These are phyloP conservation scores for Garcia nutans DNA, from an alignment of 345 rosid species.

Conservation along the genomic window DNA sequence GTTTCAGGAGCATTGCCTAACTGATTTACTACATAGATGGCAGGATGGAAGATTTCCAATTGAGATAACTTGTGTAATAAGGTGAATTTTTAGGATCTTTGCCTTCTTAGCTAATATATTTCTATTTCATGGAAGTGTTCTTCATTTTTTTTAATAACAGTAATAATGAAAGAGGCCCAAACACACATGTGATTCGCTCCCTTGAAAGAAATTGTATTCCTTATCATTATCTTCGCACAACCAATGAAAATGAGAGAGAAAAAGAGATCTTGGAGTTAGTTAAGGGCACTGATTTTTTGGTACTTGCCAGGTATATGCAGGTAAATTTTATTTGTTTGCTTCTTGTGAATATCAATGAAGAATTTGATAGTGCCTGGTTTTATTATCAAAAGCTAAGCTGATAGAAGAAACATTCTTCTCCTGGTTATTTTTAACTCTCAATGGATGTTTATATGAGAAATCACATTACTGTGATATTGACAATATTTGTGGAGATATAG, in stretches of 20 bases:
- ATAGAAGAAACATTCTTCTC: slow-evolving; percentile 12
- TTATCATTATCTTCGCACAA: slow-evolving; percentile 66
- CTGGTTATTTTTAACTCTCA: slow-evolving; percentile 7
- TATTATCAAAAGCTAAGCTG: background rate
- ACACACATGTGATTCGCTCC: slow-evolving; percentile 78
- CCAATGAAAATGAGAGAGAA: slow-evolving; percentile 60
- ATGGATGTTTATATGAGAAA: background rate
- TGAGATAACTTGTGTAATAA: slow-evolving; percentile 83
- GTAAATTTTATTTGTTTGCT: slow-evolving; percentile 42
- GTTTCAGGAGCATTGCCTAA: slow-evolving; percentile 83
- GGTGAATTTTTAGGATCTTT: slow-evolving; percentile 40
- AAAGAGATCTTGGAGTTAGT: slow-evolving; percentile 77
- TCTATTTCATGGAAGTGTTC: background rate
- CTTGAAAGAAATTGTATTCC: slow-evolving; percentile 87
- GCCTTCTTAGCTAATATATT: background rate
- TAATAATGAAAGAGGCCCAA: slow-evolving; percentile 82
- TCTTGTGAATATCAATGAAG: background rate
- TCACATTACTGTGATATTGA: background rate
- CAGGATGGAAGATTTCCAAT: slow-evolving; percentile 89
- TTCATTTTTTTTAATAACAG: slow-evolving; percentile 40
- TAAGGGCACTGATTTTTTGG: slow-evolving; percentile 77
- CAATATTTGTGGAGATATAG: too few species aligned
- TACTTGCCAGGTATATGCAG: slow-evolving; percentile 99
- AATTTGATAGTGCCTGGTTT: background rate
- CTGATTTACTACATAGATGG: slow-evolving; percentile 84